Evolutionary conservation across 148 eudicot species (phyloP), one percentile per base, ranked within the genome.

Genomic region (Chenopodium suecicum): DNA sequence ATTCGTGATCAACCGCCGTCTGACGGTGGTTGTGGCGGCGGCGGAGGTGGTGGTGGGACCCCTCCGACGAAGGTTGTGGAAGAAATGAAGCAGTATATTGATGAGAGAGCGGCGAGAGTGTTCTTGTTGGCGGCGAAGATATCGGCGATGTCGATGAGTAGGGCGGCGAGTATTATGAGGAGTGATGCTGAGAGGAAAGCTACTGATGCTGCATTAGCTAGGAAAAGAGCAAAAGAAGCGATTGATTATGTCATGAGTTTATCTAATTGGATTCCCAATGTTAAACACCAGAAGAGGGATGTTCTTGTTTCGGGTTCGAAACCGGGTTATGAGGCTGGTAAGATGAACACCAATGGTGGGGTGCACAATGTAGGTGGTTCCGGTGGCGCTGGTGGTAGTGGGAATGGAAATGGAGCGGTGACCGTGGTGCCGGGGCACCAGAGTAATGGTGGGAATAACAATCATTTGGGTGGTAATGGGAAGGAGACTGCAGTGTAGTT

Each of bases 51-150:
- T 27, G 76, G 32, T 50, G 77, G n/a, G 77, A 27, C 64, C 37
- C 48, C 16, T 2, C n/a, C 79, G 72, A 72, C n/a, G 76, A 58
- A 1, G 70, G 74, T 23, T 10, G 68, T 22, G 17, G 50, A 34
- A 2, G 72, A 83, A 7, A n/a, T 19, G 48, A 6, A 6, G 11
- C 44, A 73, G 73, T 7, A 22, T 74, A 12, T 93, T 13, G 98
- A 95, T 81, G 79, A 74, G 70, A 76, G 74, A 8, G 78, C 85
- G 4, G 90, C 97, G 7, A 92, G 60, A 82, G 87, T 85, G 25
- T 80, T 95, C 41, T 50, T 91, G n/a, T 89, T 92, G 2, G 98
- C 98, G 3, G 90, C 94, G 4, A 92, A 62, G 87, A 91, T 95
- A 9, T 87, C 98, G 5, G 71, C 88, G n/a, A 67, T 60, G 10